Percentiles rank a stretch among this genome's conserved stretches.
Evolutionary conservation across 768 basidiomycete species (phyloP).

Genomic region (Boletus rubroflammeus): DNA sequence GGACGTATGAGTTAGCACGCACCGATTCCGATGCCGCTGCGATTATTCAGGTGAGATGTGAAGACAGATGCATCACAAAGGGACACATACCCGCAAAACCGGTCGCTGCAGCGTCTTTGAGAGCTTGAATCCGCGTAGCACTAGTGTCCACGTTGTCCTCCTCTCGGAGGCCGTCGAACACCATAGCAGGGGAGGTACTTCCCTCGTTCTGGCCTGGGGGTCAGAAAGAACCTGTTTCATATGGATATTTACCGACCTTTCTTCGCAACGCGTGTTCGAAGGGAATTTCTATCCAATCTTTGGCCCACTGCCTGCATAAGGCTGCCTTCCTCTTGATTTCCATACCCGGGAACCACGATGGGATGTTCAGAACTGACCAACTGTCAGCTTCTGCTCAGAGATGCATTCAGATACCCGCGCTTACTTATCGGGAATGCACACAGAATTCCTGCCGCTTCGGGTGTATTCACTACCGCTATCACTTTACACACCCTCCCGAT

Average conservation of each 20-base stretch:
- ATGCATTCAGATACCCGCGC: background rate
- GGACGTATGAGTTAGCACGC: background rate
- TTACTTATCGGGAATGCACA: constrained; percentile 15
- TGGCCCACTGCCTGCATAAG: constrained; percentile 1
- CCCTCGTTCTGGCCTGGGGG: constrained; percentile 2
- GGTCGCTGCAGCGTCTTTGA: constrained; percentile 17
- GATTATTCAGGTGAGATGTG: background rate
- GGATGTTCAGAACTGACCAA: constrained; percentile 12
- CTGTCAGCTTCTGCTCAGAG: background rate
- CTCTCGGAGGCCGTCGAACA: constrained; percentile 12
- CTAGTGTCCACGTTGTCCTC: background rate
- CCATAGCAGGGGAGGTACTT: constrained; percentile 13
- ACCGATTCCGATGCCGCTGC: constrained; percentile 18
- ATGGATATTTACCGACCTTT: constrained; percentile 20
- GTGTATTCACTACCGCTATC: background rate
- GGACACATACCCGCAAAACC: constrained; percentile 10
- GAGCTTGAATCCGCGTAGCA: background rate
- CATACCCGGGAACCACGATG: constrained; percentile 20
- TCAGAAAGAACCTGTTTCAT: background rate
- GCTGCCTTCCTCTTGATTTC: constrained; percentile 12
- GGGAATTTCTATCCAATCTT: constrained; percentile 22
- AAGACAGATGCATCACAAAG: background rate
- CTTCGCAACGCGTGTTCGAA: constrained; percentile 26
- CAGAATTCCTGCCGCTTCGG: constrained; percentile 13
- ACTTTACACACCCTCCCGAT: constrained; percentile 10